These are phyloP conservation scores for Hymenoscyphus fructigenus DNA, from an alignment of 2,329 filamentous ascomycete genomes.

Conservation along the genomic window DNA sequence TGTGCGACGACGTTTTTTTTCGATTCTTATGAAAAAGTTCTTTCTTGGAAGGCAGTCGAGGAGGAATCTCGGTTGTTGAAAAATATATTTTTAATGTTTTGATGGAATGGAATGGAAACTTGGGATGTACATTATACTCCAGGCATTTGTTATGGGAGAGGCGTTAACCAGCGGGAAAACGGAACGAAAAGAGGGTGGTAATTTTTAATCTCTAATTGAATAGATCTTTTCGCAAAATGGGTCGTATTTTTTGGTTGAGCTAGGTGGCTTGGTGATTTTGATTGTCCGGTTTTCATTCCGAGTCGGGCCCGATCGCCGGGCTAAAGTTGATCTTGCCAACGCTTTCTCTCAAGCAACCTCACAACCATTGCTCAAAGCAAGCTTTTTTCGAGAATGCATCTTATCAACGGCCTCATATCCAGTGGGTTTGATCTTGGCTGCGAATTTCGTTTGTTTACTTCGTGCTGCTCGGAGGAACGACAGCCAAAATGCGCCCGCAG, in stretches of 20 bases:
- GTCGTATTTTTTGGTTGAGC: background rate
- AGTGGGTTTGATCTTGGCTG: background rate
- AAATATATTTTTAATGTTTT: constrained; percentile 6
- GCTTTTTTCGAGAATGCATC: background rate
- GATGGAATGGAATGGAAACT: background rate
- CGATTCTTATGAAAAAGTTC: background rate
- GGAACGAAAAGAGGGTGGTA: background rate
- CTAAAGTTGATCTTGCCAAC: background rate
- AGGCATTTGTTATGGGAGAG: constrained; percentile 1
- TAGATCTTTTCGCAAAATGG: background rate
- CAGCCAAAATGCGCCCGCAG: background rate
- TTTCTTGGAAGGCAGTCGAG: background rate
- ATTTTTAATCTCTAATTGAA: constrained; percentile 6
- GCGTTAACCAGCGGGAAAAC: background rate
- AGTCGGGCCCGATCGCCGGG: background rate
- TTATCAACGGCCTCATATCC: background rate
- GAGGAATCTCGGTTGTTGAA: background rate
- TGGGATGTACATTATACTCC: background rate
- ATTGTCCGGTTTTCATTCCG: background rate
- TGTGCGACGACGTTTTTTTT: background rate
- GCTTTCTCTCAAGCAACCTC: background rate
- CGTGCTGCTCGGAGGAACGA: background rate
- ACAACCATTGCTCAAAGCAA: too few species aligned
- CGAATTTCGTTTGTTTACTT: too few species aligned
- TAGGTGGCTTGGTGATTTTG: background rate